These are phyloP conservation scores for Termitomyces sp. DNA, from an alignment of 768 basidiomycete genomes.

Conservation along the genomic window DNA sequence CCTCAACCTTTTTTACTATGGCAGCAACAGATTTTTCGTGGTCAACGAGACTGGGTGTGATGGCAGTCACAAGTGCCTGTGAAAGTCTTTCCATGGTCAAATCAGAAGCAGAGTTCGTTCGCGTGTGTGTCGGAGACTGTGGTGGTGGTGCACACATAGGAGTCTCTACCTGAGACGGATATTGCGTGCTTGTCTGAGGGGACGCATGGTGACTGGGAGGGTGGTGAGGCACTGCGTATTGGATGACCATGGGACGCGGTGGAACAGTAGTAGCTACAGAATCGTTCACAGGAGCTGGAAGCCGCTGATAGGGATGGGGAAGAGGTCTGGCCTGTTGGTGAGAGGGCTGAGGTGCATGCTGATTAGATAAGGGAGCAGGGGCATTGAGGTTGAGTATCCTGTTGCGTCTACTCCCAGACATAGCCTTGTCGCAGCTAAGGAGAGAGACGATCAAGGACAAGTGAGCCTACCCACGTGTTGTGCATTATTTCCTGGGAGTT, in stretches of 20 bases:
- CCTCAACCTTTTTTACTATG: slow-evolving; percentile 7
- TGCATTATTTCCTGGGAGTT: not conserved
- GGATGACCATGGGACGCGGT: not conserved
- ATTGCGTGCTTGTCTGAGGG: not conserved
- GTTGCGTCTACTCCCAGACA: not conserved
- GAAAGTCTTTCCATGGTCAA: not conserved
- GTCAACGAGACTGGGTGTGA: slow-evolving; percentile 1
- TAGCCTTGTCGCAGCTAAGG: not conserved
- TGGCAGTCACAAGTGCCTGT: not conserved
- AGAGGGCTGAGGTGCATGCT: not conserved
- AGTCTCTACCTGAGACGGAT: not conserved
- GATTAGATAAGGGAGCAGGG: not conserved
- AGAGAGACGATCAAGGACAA: not conserved
- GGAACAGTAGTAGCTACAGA: not conserved
- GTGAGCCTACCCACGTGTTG: not conserved
- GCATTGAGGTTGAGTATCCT: not conserved
- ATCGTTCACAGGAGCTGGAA: not conserved
- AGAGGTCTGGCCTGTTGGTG: not conserved
- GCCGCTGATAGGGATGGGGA: not conserved
- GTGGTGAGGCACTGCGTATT: not conserved
- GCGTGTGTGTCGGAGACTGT: not conserved
- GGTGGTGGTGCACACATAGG: not conserved
- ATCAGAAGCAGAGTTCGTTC: not conserved
- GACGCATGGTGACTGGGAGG: not conserved
- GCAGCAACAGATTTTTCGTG: slow-evolving; percentile 4